phyloP scores from a whole-genome alignment of 140 eudicot species.

The Stevia rebaudiana region DNA sequence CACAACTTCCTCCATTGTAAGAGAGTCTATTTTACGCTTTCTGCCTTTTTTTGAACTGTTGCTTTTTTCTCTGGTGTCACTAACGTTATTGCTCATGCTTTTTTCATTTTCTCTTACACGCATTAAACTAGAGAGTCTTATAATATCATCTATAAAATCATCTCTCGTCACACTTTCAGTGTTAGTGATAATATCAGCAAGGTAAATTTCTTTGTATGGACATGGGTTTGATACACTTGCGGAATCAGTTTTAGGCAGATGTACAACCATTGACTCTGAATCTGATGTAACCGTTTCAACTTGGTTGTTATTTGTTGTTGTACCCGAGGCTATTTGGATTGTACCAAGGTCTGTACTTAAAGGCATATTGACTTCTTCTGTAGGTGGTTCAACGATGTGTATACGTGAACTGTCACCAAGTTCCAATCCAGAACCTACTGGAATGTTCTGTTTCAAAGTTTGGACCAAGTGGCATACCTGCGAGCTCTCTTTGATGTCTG shows the following conservation, averaged over 20 bases:
- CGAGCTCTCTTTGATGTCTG: background rate
- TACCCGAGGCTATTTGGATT: background rate
- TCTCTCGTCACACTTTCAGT: background rate
- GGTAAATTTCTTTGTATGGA: background rate
- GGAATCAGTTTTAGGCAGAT: background rate
- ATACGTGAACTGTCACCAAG: conserved; percentile 4
- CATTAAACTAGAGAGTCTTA: background rate
- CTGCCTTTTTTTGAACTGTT: background rate
- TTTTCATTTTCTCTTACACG: background rate
- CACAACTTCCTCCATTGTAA: conserved; percentile 14
- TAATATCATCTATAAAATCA: background rate
- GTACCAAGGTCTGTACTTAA: background rate
- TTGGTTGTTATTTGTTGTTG: background rate
- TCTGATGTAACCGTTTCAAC: background rate
- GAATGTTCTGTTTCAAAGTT: conserved; percentile 22
- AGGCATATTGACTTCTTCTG: background rate
- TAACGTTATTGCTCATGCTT: background rate
- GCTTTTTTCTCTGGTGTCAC: background rate
- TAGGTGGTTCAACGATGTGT: background rate
- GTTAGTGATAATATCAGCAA: background rate
- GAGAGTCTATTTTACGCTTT: conserved; percentile 6
- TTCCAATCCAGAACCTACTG: conserved; percentile 12
- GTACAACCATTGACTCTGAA: background rate
- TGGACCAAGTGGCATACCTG: conserved; percentile 12
- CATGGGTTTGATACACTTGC: background rate